phyloP scores from a whole-genome alignment of 345 rosid species.

The Physaria fendleri region DNA sequence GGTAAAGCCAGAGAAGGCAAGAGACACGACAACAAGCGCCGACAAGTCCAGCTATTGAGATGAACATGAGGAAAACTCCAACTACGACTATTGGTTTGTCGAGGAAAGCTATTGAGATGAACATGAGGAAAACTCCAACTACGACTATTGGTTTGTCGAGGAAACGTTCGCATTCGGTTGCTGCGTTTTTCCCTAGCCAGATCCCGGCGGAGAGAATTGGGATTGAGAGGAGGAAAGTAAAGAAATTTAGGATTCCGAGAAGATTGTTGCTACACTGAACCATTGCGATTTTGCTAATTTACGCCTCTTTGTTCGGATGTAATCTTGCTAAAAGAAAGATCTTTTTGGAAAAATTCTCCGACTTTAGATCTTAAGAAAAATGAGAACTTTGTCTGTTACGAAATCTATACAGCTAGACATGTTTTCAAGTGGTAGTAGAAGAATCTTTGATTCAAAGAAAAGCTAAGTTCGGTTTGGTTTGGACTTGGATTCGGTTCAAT shows the following conservation, averaged over 20 bases:
- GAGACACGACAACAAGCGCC: conserved; percentile 90
- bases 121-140: conserved; percentile 75
- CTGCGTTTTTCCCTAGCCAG: conserved; percentile 71
- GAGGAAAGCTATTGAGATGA: too few relatives aligned
- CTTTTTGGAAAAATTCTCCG: not conserved
- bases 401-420: conserved; percentile 24
- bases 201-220: conserved; percentile 78
- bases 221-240: conserved; percentile 74
- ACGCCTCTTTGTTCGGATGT: not conserved
- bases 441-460: too few relatives aligned
- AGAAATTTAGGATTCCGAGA: conserved; percentile 69
- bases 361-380: conserved; percentile 3
- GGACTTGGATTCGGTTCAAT: too few relatives aligned
- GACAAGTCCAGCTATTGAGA: conserved; percentile 79
- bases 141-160: conserved; percentile 76
- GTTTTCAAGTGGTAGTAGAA: too few relatives aligned
- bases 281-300: conserved; percentile 1
- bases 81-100: conserved; percentile 73
- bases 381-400: conserved; percentile 23
- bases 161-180: conserved; percentile 79
- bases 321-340: not conserved
- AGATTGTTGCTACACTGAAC: conserved; percentile 77
- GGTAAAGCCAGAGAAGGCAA: conserved; percentile 82
- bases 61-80: conserved; percentile 75
- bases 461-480: too few relatives aligned